These are phyloP conservation scores for Ilyonectria robusta DNA, from an alignment of 2,329 filamentous ascomycete genomes.

Conservation along the genomic window DNA sequence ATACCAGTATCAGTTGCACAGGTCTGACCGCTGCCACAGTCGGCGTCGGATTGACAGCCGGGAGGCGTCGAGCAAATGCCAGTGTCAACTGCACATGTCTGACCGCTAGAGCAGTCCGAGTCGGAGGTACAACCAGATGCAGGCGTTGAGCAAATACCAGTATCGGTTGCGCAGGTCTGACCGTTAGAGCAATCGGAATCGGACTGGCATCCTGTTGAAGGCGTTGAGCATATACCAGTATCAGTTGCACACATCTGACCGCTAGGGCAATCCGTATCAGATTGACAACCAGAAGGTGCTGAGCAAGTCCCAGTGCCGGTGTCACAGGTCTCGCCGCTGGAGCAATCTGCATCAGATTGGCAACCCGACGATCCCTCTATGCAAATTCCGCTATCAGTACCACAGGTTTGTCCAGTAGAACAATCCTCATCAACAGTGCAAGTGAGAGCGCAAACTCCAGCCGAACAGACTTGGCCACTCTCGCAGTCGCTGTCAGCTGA, in stretches of 20 bases:
- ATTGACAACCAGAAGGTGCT: background rate
- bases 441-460: background rate
- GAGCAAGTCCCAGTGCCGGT: background rate
- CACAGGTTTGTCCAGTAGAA: background rate
- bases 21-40: background rate
- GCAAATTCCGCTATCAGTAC: background rate
- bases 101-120: background rate
- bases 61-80: background rate
- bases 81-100: background rate
- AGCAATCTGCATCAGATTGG: background rate
- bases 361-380: too few species aligned
- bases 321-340: background rate
- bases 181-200: background rate
- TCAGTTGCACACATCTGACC: background rate
- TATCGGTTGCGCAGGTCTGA: background rate
- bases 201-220: background rate
- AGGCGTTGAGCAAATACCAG: background rate
- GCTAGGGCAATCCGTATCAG: background rate
- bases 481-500: too few species aligned
- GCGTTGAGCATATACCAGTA: too few species aligned
- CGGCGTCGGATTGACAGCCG: background rate
- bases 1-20: constrained; percentile 10
- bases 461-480: background rate
- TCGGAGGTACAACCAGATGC: background rate
- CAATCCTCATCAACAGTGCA: background rate